Evolutionary conservation across 352 stramenopile species (phyloP), one percentile per base, ranked within the genome.

Genomic region (Phytophthora tubulina): DNA sequence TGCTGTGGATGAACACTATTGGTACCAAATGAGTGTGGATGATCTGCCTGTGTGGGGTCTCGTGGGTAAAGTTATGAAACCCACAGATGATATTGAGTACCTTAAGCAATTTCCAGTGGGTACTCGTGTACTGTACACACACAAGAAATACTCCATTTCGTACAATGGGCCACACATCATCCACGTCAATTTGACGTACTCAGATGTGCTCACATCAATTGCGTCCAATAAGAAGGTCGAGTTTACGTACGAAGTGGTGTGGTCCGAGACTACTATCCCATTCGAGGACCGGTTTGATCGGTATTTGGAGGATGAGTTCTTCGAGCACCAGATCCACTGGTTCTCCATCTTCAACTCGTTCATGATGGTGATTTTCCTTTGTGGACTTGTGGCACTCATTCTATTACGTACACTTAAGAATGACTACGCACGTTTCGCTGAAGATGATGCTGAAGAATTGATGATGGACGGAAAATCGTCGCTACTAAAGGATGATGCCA

Each of bases 251-350:
- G 90, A 98, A 61, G 91, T 99, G 13, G 72, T 85, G 55, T 99
- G 97, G 94, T 78, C 83, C 9, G 66, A 90, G 73, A 99, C 96
- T 5, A 73, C 81, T 17, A 98, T 98, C 63, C 59, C 88, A 4
- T 99, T 99, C 72, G 92, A 99, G 44, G 86, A 97, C 30, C 90
- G 98, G 30, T 99, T 99, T 73, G 91, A 99, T 78, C 88, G 96
- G 27, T 99, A 99, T 73, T 82, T 99, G 45, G 98, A 99, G 80
- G 97, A 99, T 76, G 93, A 98, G 73, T 99, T 99, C 71, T 99
- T 99, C 77, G 98, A 99, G 85, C 98, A 99, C 81, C 96, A 99
- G 66, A 99, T 99, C 75, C 96, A 99, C 73, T 99, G 96, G 96
- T 99, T 99, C 69, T 98, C 91, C 56, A 98, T 99, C 61, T 98